These are phyloP conservation scores for Exophiala oligosperma DNA, from an alignment of 2,329 filamentous ascomycete genomes.

Conservation along the genomic window DNA sequence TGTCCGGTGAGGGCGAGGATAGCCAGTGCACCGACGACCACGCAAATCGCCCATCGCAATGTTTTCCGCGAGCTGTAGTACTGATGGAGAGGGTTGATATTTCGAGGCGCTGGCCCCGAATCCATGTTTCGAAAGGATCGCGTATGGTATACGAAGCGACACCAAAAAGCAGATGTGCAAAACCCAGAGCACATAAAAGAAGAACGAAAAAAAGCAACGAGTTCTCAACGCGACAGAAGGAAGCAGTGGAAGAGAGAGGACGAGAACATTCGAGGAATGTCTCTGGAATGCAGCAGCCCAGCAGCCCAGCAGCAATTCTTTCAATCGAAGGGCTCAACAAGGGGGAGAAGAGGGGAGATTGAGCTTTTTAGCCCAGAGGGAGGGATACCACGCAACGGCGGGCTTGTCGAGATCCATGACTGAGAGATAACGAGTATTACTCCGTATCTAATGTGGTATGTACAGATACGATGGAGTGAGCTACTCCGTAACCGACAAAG, in stretches of 20 bases:
- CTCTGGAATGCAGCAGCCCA: neutral
- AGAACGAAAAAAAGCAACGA: neutral
- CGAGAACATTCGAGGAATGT: neutral
- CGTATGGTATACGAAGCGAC: neutral
- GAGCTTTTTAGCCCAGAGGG: neutral
- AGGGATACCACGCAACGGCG: neutral
- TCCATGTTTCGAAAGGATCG: constrained; percentile 5
- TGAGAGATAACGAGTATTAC: neutral
- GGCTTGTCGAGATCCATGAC: neutral
- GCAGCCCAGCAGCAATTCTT: neutral
- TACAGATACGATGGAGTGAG: neutral
- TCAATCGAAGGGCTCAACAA: neutral
- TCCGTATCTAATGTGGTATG: neutral
- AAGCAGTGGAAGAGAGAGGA: neutral
- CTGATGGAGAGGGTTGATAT: constrained; percentile 18
- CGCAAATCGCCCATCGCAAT: constrained; percentile 19
- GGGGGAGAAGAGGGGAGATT: neutral
- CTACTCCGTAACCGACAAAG: neutral
- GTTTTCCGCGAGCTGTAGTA: constrained; percentile 13
- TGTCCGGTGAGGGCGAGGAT: constrained; percentile 16
- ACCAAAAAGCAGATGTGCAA: neutral
- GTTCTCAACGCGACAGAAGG: neutral
- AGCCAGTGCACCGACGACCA: constrained; percentile 17
- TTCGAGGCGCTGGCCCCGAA: constrained; percentile 10
- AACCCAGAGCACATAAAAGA: neutral